These are phyloP conservation scores for Gastrolobium villosum DNA, from an alignment of 306 rosid species.

Conservation along the genomic window DNA sequence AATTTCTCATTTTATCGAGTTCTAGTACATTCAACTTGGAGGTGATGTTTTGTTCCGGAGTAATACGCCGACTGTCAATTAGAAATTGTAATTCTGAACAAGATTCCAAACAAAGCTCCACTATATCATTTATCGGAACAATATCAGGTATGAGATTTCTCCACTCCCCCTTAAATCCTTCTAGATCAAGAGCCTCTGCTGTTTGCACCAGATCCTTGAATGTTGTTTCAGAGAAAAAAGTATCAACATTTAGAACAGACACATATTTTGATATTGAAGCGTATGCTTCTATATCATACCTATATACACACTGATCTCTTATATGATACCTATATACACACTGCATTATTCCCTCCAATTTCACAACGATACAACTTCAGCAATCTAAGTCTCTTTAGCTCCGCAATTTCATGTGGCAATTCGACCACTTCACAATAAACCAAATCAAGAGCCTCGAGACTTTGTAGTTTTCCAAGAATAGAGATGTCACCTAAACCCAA, in stretches of 20 bases:
- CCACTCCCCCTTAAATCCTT: neutral
- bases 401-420: neutral
- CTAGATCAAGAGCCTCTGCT: neutral
- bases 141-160: slow-evolving; percentile 39
- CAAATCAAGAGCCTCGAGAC: slow-evolving; percentile 40
- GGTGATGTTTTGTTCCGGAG: neutral
- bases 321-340: no score
- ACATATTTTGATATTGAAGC: neutral
- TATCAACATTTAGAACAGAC: fast-evolving
- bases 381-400: neutral
- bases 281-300: fast-evolving
- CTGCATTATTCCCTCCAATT: neutral
- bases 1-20: fast-evolving
- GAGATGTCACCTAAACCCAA: neutral
- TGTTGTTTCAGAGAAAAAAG: neutral
- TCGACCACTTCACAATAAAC: fast-evolving
- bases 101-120: fast-evolving
- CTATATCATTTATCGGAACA: neutral
- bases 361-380: fast-evolving
- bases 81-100: neutral
- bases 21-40: neutral
- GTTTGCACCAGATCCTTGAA: neutral
- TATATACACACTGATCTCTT: no score
- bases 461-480: neutral
- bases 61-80: neutral